Evolutionary conservation across 805 yeast genomes (phyloP), one percentile per base, ranked within the genome.

Genomic region (Yarrowia sp.): DNA sequence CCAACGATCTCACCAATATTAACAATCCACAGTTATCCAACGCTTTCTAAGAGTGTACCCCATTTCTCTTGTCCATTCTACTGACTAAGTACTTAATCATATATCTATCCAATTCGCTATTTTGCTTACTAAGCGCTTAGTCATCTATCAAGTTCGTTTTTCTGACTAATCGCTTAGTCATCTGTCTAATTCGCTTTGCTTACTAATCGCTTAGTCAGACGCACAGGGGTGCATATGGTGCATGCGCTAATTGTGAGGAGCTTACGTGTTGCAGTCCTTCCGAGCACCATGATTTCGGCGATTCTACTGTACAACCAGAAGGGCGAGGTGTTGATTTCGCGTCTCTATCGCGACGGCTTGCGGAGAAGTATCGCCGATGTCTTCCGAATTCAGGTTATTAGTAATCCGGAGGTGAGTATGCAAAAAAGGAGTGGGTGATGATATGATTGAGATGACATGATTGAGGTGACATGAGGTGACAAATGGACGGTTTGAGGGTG

Each of bases 331-430:
- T 80, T 94, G 49, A 85, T 93, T 65, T 87, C 95, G 24, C 85
- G 90, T 66, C 75, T 90, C 43, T 88, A 87, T 76, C 83, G 88
- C 68, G 92, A 89, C 67, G 91, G 93, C 1, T 85, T 92, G 67
- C 86, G 91, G 72, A 79, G 94, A 65, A 89, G 89, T 67, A 87
- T 93, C 20, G 82, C 95, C 17, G 98, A 93, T 72, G 91, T 92
- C 38, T 94, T 94, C 74, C 84, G 97, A n/a, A 88, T 92, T 67
- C 97, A 94, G 75, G 97, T 94, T 34, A 91, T 94, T 49, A 82
- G 90, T 66, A 84, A 88, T 68, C 81, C 84, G 3, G 87, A 84
- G 53, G 38, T 58, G 64, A 58, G 64, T 58, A 42, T 13, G n/a
- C n/a, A 9, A 13, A 40, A 34, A 24, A 15, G 58, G 14, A 33